Percentiles rank a stretch among this genome's conserved stretches.
phyloP scores from a whole-genome alignment of 2,329 filamentous ascomycete genomes.

The Madurella mycetomatis region DNA sequence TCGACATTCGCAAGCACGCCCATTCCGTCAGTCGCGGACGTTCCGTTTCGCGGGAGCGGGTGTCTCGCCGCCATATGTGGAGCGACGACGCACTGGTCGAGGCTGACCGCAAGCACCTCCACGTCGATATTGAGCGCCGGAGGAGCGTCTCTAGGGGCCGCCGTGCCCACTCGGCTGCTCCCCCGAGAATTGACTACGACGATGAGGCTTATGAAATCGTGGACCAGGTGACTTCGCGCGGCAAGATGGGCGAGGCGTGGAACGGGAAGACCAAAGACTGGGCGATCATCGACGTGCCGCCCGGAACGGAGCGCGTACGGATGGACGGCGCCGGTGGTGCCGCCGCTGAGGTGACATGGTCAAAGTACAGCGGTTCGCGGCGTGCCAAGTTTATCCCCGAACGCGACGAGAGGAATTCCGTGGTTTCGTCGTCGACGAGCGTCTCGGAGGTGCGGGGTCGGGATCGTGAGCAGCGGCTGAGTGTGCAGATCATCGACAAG shows the following conservation, averaged over 20 bases:
- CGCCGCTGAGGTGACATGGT: conserved; percentile 73
- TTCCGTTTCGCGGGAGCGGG: conserved; percentile 35
- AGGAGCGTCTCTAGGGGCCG: conserved; percentile 37
- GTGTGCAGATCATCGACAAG: conserved; percentile 27
- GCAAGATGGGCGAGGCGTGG: conserved; percentile 67
- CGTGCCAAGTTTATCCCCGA: conserved; percentile 70
- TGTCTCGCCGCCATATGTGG: conserved; percentile 35
- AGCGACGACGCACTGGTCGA: conserved; percentile 65
- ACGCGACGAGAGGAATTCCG: conserved; percentile 44
- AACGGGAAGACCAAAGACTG: conserved; percentile 72
- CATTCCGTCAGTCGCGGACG: conserved; percentile 40
- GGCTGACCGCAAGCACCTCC: conserved; percentile 47
- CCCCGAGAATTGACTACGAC: conserved; percentile 49
- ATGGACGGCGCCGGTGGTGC: conserved; percentile 76
- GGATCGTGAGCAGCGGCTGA: conserved; percentile 25
- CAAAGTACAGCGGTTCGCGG: conserved; percentile 72
- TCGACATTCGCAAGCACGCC: conserved; percentile 34
- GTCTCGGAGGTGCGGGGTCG: conserved; percentile 19
- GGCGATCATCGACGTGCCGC: conserved; percentile 78
- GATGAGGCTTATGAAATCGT: conserved; percentile 63
- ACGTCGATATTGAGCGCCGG: conserved; percentile 39
- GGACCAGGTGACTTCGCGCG: conserved; percentile 52
- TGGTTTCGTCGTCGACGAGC: conserved; percentile 25
- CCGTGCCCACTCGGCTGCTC: conserved; percentile 49
- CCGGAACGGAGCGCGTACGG: conserved; percentile 74